A percentile compares a stretch with the other conserved stretches of the same genome.
Conservation (phyloP, 2,329 filamentous ascomycete species). For the Botrytis fabae region DNA sequence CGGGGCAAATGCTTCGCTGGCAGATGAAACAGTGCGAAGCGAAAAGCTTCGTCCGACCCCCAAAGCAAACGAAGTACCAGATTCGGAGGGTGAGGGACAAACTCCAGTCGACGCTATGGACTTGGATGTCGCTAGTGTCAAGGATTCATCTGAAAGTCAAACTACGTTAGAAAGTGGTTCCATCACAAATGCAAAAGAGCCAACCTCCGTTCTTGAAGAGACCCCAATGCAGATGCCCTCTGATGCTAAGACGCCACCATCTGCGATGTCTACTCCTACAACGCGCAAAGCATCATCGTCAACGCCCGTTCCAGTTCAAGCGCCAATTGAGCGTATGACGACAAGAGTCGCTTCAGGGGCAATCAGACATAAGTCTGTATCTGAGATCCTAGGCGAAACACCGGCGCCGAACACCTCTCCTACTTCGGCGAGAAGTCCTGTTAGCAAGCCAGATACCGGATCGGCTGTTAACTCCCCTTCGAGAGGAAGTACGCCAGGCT, state of each 20-base stretch:
- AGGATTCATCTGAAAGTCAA: conserved; percentile 37
- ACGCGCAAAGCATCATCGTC: conserved; percentile 35
- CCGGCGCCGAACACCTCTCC: conserved; percentile 44
- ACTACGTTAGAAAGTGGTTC: conserved; percentile 23
- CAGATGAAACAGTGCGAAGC: conserved; percentile 24
- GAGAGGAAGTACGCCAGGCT: conserved; percentile 47
- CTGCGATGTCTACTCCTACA: conserved; percentile 28
- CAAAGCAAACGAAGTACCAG: conserved; percentile 31
- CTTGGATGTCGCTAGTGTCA: conserved; percentile 33
- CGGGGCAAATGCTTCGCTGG: not conserved
- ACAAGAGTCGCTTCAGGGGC: conserved; percentile 70
- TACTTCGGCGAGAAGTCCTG: conserved; percentile 27
- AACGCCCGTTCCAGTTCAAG: conserved; percentile 31
- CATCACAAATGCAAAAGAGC: not conserved
- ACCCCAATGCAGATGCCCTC: conserved; percentile 11
- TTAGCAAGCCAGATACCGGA: conserved; percentile 29
- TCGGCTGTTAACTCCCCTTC: conserved; percentile 34
- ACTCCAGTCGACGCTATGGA: conserved; percentile 37
- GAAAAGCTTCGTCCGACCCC: conserved; percentile 19
- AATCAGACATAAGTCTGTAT: conserved; percentile 70
- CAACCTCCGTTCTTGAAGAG: not conserved
- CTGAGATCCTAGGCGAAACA: conserved; percentile 67
- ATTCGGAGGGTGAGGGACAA: conserved; percentile 35
- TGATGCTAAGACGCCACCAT: conserved; percentile 27
- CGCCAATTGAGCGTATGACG: conserved; percentile 57